Evolutionary conservation across 164 flowering plant genomes (phyloP).

Genomic region (Hamamelis virginiana): DNA sequence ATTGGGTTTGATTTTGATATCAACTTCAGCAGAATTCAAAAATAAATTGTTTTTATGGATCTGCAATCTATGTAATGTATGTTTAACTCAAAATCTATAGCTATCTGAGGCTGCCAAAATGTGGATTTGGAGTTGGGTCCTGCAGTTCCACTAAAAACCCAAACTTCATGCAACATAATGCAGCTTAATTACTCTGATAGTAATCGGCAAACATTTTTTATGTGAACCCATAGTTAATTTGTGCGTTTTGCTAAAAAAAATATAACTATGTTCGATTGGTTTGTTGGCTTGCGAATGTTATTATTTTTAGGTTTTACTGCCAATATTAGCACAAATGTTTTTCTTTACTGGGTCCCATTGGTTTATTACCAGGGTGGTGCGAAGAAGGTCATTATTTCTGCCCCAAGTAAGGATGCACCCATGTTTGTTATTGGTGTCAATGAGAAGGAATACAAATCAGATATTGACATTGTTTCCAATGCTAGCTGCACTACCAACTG

Average conservation of each 20-base stretch:
- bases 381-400: constrained; percentile 28
- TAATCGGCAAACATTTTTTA: background rate
- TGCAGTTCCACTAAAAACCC: no score
- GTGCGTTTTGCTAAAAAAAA: background rate
- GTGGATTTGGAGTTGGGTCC: no score
- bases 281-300: background rate
- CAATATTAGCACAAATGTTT: no score
- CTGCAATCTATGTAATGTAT: no score
- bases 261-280: background rate
- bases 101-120: no score
- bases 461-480: constrained; percentile 44
- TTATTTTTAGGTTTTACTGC: no score
- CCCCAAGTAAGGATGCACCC: constrained; percentile 26
- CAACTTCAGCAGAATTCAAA: no score
- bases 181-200: background rate
- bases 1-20: no score
- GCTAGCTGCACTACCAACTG: constrained; percentile 89
- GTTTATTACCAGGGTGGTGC: constrained; percentile 18
- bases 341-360: background rate
- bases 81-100: no score
- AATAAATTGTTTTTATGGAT: no score
- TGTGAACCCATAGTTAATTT: background rate
- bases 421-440: constrained; percentile 32
- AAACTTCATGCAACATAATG: no score
- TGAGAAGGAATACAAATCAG: constrained; percentile 27